Base-by-base conservation (phyloP, 345 rosid species). In the Acer campestre region DNA sequence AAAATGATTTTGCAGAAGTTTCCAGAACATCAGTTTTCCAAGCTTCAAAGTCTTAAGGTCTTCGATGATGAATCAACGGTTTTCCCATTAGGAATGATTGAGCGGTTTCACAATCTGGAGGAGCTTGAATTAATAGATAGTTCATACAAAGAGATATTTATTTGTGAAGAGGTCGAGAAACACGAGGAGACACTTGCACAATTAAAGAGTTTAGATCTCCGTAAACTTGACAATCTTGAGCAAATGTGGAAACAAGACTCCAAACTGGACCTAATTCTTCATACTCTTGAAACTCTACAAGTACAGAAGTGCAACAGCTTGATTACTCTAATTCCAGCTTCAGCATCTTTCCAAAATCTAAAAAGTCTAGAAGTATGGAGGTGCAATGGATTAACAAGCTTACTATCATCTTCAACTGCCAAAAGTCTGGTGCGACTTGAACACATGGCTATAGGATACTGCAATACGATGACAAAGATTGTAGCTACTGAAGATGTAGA, bases 21-120 rank as follows among this genome's bases (percentile, higher is more conserved):
- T 25, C 42, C 62, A 9, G 10, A 6, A n/a, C 25, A 31, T 27
- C 25, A 42, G 22, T 59, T 81, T 38, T n/a, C 2, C 20, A 62
- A 69, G 3, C 3, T 71, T 17, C 73, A 75, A 72, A 5, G 29
- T 69, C 77, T 73, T 8, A 1, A 12, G 11, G 25, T 78, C n/a
- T 31, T 44, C 11, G 17, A 67, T 56, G 73, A 68, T 27, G 67
- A 38, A 8, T 27, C 76, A 3, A 17, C 29, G 2, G 49, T 1
- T 17, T 71, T 79, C 14, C 73, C 70, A 9, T 2, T 68, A 17
- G 18, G 1, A 5, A 20, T 75, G 3, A 58, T 85, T 4, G 2
- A 72, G 17, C 23, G 17, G 38, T 77, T 82, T 29, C n/a, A 16
- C 1, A 67, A 64, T 62, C 6, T 85, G 48, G 6, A 14, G 6